Conservation (phyloP, 345 rosid species). For the Turnera subulata region DNA sequence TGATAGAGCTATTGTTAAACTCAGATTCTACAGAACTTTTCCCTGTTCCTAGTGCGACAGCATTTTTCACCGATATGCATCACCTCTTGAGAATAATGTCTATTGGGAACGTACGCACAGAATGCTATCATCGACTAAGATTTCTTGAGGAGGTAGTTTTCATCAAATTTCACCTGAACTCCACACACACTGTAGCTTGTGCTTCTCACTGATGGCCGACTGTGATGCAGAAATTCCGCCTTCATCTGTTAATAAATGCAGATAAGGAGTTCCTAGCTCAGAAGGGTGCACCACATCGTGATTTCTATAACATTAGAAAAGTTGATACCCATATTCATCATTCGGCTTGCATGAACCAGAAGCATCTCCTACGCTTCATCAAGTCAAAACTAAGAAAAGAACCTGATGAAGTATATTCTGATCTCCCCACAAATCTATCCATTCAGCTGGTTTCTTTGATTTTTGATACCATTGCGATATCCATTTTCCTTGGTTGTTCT, state of each 20-base stretch:
- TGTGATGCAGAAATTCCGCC: constrained; percentile 44
- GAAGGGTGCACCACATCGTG: constrained; percentile 57
- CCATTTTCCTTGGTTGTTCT: too few relatives aligned
- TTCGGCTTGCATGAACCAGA: constrained; percentile 60
- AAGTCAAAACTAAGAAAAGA: constrained; percentile 47
- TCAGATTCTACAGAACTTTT: constrained; percentile 42
- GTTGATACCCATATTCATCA: constrained; percentile 59
- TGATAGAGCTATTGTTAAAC: background rate
- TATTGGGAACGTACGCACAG: constrained; percentile 48
- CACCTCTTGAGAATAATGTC: constrained; percentile 72
- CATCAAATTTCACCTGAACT: constrained; percentile 5
- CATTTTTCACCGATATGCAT: constrained; percentile 88
- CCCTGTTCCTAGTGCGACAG: constrained; percentile 74
- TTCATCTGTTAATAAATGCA: constrained; percentile 46
- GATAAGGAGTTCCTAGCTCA: constrained; percentile 50
- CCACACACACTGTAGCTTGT: background rate
- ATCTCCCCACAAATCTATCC: background rate
- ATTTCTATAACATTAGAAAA: constrained; percentile 54
- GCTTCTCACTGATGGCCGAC: constrained; percentile 21
- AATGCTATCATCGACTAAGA: constrained; percentile 44
- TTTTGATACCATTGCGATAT: background rate
- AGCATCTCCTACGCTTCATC: constrained; percentile 50
- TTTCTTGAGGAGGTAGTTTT: constrained; percentile 47
- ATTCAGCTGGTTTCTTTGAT: background rate
- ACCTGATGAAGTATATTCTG: constrained; percentile 44